Evolutionary conservation across 768 basidiomycete species (phyloP).

Genomic region (Lactarius trivialis): DNA sequence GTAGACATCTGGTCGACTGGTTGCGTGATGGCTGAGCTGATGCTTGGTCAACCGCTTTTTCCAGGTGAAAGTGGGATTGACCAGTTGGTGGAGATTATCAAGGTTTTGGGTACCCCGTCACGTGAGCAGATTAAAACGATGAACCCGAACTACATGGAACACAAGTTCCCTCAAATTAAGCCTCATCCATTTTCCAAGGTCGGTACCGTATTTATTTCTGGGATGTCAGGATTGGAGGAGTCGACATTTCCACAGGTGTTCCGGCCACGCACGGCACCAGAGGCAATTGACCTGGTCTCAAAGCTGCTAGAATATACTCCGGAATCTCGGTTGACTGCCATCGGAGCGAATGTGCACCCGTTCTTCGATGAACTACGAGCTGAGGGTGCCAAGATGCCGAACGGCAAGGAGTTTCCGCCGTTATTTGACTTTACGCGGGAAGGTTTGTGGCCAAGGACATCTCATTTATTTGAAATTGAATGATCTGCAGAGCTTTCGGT

Average conservation of each 20-base stretch:
- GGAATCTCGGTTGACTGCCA: slow-evolving; percentile 78
- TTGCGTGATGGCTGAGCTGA: slow-evolving; percentile 99
- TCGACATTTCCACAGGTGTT: slow-evolving; percentile 60
- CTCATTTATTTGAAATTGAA: background rate
- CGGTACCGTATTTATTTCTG: slow-evolving; percentile 1
- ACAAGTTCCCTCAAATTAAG: slow-evolving; percentile 99
- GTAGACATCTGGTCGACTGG: slow-evolving; percentile 99
- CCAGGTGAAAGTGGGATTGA: slow-evolving; percentile 99
- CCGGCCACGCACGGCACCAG: slow-evolving; percentile 91
- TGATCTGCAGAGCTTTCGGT: slow-evolving; percentile 77
- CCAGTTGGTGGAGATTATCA: slow-evolving; percentile 99
- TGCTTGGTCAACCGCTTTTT: slow-evolving; percentile 98
- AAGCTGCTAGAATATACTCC: slow-evolving; percentile 99
- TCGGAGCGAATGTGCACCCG: slow-evolving; percentile 88
- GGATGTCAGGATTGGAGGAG: slow-evolving; percentile 18
- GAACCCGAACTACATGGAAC: slow-evolving; percentile 99
- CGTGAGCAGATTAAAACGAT: slow-evolving; percentile 99
- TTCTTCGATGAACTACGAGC: slow-evolving; percentile 96
- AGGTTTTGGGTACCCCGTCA: slow-evolving; percentile 96
- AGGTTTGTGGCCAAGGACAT: slow-evolving; percentile 48
- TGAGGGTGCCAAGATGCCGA: slow-evolving; percentile 91
- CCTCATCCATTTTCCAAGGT: slow-evolving; percentile 99
- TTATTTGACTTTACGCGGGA: slow-evolving; percentile 96
- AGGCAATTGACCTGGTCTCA: slow-evolving; percentile 93
- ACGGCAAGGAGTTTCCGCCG: slow-evolving; percentile 91